A percentile compares a stretch with the other conserved stretches of the same genome.
These are phyloP conservation scores for Cucurbita argyrosperma DNA, from an alignment of 306 rosid genomes.

Conservation along the genomic window DNA sequence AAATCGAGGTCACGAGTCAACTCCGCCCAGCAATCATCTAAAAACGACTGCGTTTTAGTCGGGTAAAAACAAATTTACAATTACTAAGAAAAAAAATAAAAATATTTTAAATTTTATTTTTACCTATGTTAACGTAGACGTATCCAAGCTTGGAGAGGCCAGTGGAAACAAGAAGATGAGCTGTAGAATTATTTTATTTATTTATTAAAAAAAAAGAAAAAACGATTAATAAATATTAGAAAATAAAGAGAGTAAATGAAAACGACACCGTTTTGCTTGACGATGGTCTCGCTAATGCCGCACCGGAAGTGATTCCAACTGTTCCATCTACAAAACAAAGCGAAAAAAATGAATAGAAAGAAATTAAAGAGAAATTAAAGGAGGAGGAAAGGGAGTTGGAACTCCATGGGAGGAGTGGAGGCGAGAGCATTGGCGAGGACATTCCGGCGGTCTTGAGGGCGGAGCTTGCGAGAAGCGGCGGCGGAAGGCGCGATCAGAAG, in stretches of 20 bases:
- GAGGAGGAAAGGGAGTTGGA: background rate
- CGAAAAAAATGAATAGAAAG: background rate
- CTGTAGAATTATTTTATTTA: slow-evolving; percentile 14
- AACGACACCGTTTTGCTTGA: slow-evolving; percentile 47
- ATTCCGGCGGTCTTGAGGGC: background rate
- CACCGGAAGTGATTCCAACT: slow-evolving; percentile 72
- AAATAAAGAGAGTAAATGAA: background rate
- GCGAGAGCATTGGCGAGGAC: slow-evolving; percentile 35
- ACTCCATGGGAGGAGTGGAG: slow-evolving; percentile 57
- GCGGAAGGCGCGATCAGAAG: background rate
- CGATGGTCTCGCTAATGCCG: slow-evolving; percentile 26
- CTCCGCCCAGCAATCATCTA: too few relatives aligned
- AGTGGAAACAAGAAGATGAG: slow-evolving; percentile 67
- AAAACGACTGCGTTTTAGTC: slow-evolving; percentile 2
- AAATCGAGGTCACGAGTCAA: too few relatives aligned
- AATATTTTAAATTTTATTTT: too few relatives aligned
- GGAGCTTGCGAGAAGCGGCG: background rate
- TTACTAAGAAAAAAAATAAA: background rate
- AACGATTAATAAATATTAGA: background rate
- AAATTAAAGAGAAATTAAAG: background rate
- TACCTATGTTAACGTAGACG: slow-evolving; percentile 72
- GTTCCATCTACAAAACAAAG: slow-evolving; percentile 27
- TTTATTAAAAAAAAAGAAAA: background rate
- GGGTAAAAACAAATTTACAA: background rate
- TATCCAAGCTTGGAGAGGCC: slow-evolving; percentile 84